Base-by-base conservation (phyloP, 148 eudicot species). In the Fagopyrum tataricum region DNA sequence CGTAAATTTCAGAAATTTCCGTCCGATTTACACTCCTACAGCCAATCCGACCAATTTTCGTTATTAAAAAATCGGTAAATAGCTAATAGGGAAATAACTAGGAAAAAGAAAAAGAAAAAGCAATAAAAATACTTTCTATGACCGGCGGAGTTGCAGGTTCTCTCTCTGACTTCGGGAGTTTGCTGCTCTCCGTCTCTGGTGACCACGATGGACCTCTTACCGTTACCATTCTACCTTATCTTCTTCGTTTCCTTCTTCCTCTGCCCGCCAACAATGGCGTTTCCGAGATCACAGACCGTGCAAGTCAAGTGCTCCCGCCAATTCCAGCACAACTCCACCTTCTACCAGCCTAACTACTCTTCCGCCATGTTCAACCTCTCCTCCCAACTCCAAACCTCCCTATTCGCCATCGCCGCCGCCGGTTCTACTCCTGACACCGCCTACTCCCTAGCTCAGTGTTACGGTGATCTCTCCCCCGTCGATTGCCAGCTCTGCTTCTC, bases 401-500 rank as follows among this genome's bases (percentile, higher is more conserved):
- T 81, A 2, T 85, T 56, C n/a, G 91, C 86, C 43, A 13, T 12
- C 17, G 85, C 89, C 26, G n/a, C 42, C 0, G 39, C 73, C 0
- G 86, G 89, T 20, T 67, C 83, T 0, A 79, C 83, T 31, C 79
- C 75, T 0, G 82, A 88, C 67, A 70, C 83, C 11, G 74, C 73
- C 75, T 86, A 77, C 49, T 85, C 83, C 44, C 73, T 88, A 0
- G 86, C 86, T 14, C 86, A 88, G 51, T 88, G 91, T 73, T 88
- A 88, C 39, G 91, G 89, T 5, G 91, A 88, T 42, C 86, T 88
- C 44, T 71, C 87, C 9, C 55, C 59, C n/a, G 77, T 76, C 24
- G 91, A 88, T 44, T 88, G 91, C 44, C 81, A 76, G 21, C 26
- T 84, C 7, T 88, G 91, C 81, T 85, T 80, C 24, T 84, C 89